Evolutionary conservation across 1,139 yeast genomes (phyloP).

Genomic region (Suhomyces maxii): DNA sequence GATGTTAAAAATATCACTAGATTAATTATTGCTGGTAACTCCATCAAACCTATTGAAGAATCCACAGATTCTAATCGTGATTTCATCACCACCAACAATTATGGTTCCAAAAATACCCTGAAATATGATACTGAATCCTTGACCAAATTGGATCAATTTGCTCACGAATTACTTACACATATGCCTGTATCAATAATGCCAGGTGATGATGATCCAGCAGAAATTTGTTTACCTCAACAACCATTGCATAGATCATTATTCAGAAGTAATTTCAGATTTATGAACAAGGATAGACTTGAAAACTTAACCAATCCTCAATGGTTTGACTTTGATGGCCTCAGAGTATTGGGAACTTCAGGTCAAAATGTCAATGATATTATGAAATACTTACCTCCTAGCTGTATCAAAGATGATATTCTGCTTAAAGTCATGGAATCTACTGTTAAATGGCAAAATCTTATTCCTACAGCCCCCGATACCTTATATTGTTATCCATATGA

Average conservation of each 20-base stretch:
- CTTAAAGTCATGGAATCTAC: conserved; percentile 59
- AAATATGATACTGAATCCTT: conserved; percentile 47
- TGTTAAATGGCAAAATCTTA: conserved; percentile 79
- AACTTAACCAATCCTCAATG: conserved; percentile 76
- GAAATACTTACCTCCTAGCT: conserved; percentile 47
- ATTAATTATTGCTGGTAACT: conserved; percentile 75
- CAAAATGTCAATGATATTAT: conserved; percentile 78
- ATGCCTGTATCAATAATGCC: conserved; percentile 81
- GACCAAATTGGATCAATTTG: conserved; percentile 51
- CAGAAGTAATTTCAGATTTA: conserved; percentile 42
- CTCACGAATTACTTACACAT: conserved; percentile 57
- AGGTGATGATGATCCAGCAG: conserved; percentile 82
- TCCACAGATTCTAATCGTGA: conserved; percentile 28
- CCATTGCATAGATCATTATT: conserved; percentile 79
- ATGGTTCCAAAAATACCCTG: conserved; percentile 54
- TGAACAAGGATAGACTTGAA: conserved; percentile 42
- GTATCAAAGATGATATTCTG: conserved; percentile 15
- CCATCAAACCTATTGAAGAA: conserved; percentile 43
- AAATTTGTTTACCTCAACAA: conserved; percentile 83
- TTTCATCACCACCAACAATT: conserved; percentile 42
- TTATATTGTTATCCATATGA: conserved; percentile 84
- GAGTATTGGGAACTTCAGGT: conserved; percentile 76
- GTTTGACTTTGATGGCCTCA: conserved; percentile 50
- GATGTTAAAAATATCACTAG: conserved; percentile 43
- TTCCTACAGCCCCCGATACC: conserved; percentile 97